phyloP scores from a whole-genome alignment of 202 grass and related monocot genomes.

The Hordeum pubiflorum region DNA sequence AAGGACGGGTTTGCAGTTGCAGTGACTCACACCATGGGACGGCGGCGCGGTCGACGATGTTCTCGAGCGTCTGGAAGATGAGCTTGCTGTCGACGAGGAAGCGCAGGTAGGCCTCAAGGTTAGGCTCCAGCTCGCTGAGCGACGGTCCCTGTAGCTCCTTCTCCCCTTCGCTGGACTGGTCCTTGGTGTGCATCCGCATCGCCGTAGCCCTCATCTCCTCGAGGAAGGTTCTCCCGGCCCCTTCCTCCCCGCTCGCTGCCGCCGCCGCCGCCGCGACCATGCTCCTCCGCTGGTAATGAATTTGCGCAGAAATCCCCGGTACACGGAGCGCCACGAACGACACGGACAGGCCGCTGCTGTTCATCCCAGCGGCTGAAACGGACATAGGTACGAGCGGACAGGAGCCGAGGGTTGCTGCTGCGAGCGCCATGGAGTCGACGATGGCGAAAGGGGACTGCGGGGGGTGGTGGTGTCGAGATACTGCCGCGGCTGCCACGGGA shows the following conservation, averaged over 20 bases:
- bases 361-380: not conserved
- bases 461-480: not conserved
- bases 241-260: constrained; percentile 27
- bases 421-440: not conserved
- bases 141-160: constrained; percentile 62
- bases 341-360: not conserved
- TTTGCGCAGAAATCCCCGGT: not conserved
- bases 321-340: not conserved
- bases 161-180: constrained; percentile 64
- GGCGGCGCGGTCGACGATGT: constrained; percentile 43
- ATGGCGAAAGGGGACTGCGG: not conserved
- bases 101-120: constrained; percentile 48
- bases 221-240: constrained; percentile 36
- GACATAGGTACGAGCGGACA: not conserved
- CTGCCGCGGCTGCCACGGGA: not conserved
- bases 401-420: not conserved
- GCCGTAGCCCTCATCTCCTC: constrained; percentile 78
- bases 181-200: constrained; percentile 79
- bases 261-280: constrained; percentile 34
- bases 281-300: constrained; percentile 9
- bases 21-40: constrained; percentile 58
- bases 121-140: constrained; percentile 38
- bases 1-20: not conserved
- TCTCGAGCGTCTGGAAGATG: constrained; percentile 68
- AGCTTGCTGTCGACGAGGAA: constrained; percentile 83